A percentile compares a stretch with the other conserved stretches of the same genome.
Conservation (phyloP, 75 land plant species). For the Larix kaempferi region DNA sequence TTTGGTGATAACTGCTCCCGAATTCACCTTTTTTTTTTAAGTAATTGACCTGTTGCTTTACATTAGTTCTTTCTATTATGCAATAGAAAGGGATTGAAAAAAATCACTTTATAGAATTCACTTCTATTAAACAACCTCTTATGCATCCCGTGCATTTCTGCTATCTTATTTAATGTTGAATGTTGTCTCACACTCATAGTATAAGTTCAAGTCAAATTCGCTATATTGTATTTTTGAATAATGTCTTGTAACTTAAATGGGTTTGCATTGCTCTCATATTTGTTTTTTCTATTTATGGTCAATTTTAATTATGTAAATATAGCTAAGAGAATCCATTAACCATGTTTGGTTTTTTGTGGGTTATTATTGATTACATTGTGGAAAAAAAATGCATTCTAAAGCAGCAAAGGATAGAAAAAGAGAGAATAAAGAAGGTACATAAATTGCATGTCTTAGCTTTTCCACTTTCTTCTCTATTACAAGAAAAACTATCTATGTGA, state of each 20-base stretch:
- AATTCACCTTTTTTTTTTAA: no score
- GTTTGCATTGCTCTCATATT: not conserved
- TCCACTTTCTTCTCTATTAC: not conserved
- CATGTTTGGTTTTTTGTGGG: not conserved
- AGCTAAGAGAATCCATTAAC: no score
- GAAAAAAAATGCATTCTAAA: conserved; percentile 42
- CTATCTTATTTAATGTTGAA: not conserved
- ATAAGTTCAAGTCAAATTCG: not conserved
- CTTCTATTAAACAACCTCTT: not conserved
- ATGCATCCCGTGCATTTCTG: not conserved
- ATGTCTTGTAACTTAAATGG: no score
- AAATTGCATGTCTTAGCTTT: not conserved
- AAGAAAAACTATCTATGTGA: not conserved
- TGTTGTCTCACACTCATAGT: not conserved
- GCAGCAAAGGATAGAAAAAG: conserved; percentile 43
- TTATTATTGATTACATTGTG: conserved; percentile 37
- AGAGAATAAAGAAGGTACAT: conserved; percentile 58
- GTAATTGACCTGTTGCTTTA: no score
- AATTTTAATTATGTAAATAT: not conserved
- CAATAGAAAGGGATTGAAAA: no score
- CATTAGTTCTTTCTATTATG: no score
- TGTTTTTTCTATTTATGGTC: not conserved
- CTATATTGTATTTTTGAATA: not conserved
- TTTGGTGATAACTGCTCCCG: no score
- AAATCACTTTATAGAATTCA: no score